A percentile compares a stretch with the other conserved stretches of the same genome.
Conservation (phyloP, 305 asterid genomes). For the Striga hermonthica region DNA sequence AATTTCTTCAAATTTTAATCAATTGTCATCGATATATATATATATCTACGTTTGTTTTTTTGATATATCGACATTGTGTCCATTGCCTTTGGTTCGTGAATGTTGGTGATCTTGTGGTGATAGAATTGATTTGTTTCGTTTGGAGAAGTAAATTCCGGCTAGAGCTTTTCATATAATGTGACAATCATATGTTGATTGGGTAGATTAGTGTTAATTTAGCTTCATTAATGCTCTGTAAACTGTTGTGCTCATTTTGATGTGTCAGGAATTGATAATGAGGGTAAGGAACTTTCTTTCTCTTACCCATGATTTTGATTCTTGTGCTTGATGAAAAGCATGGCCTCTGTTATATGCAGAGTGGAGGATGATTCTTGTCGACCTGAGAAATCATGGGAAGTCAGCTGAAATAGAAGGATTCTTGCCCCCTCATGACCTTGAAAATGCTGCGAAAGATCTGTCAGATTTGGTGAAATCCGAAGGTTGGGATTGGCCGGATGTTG, state of each 20-base stretch:
- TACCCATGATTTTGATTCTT: background rate
- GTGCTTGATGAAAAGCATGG: conserved; percentile 1
- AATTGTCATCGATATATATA: conserved; percentile 1
- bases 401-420: conserved; percentile 48
- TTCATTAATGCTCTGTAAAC: too few relatives aligned
- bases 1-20: conserved; percentile 3
- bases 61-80: background rate
- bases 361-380: conserved; percentile 79
- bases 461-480: conserved; percentile 60
- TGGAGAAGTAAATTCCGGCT: background rate
- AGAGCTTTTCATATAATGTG: conserved; percentile 3
- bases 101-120: background rate
- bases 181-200: background rate
- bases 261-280: conserved; percentile 3
- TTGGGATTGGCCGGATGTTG: conserved; percentile 95
- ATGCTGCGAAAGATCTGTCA: conserved; percentile 82
- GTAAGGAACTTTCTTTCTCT: conserved; percentile 7
- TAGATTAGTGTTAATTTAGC: background rate
- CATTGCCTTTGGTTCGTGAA: background rate
- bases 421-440: conserved; percentile 75
- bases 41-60: conserved; percentile 6
- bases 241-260: background rate
- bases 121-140: background rate
- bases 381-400: conserved; percentile 89
- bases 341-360: conserved; percentile 46